Evolutionary conservation across 225 moss, liverwort and hornwort genomes (phyloP).

Genomic region (Climacium dendroides): DNA sequence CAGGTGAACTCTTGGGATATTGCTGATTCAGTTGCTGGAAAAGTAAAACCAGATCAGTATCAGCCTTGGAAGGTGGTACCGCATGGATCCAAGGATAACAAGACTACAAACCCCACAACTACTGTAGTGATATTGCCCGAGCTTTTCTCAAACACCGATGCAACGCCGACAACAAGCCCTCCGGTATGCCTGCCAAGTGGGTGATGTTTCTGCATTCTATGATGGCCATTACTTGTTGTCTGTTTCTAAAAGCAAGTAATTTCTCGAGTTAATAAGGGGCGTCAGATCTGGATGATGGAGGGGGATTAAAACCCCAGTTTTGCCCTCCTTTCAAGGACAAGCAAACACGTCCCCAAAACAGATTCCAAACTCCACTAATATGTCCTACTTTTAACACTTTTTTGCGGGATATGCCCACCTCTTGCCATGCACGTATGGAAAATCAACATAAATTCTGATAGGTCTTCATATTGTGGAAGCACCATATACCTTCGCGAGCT

Average conservation of each 20-base stretch:
- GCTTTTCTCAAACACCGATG: slow-evolving; percentile 37
- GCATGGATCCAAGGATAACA: slow-evolving; percentile 32
- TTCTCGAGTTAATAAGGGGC: neutral
- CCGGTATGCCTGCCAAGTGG: slow-evolving; percentile 25
- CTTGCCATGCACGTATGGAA: neutral
- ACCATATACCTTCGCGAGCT: neutral
- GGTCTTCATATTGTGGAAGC: neutral
- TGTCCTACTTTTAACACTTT: neutral
- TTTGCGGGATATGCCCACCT: neutral
- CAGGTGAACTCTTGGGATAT: slow-evolving; percentile 95
- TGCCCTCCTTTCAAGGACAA: no score
- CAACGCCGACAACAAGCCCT: slow-evolving; percentile 40
- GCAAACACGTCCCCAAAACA: neutral
- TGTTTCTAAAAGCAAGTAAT: neutral
- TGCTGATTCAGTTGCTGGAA: slow-evolving; percentile 62
- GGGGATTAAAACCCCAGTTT: neutral
- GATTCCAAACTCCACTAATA: neutral
- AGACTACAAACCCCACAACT: slow-evolving; percentile 50
- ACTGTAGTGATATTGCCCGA: slow-evolving; percentile 60
- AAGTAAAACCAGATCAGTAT: slow-evolving; percentile 50
- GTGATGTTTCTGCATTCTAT: neutral
- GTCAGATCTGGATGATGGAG: neutral
- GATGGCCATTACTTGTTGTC: neutral
- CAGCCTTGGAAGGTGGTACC: slow-evolving; percentile 79
- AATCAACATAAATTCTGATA: neutral